phyloP scores from a whole-genome alignment of 306 rosid genomes.

The Abrus pulchellus region DNA sequence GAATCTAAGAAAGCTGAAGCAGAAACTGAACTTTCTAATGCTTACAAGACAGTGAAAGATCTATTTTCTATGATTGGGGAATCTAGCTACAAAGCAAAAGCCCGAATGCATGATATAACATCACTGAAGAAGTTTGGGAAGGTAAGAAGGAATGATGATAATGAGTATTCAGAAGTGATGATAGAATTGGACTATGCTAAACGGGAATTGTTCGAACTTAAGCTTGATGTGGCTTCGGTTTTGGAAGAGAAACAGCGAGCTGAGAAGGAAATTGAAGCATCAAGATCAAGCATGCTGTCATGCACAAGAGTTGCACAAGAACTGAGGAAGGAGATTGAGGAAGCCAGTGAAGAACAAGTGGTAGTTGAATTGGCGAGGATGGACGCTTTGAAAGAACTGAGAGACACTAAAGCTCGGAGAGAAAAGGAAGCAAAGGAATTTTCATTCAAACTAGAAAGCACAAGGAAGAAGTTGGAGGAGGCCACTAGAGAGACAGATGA shows the following conservation, averaged over 20 bases:
- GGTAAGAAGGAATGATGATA: background rate
- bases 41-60: constrained; percentile 13
- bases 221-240: constrained; percentile 20
- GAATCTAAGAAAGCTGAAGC: constrained; percentile 14
- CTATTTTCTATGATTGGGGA: constrained; percentile 27
- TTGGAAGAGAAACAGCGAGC: constrained; percentile 22
- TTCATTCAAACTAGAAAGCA: background rate
- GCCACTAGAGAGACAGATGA: background rate
- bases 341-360: constrained; percentile 19
- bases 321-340: constrained; percentile 20
- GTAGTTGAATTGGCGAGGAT: constrained; percentile 22
- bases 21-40: constrained; percentile 22
- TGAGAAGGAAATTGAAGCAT: constrained; percentile 13
- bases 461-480: constrained; percentile 10
- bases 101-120: background rate
- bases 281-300: background rate
- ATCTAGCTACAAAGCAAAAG: constrained; percentile 14
- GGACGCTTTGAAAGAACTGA: constrained; percentile 13
- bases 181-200: constrained; percentile 18
- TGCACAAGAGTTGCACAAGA: constrained; percentile 13
- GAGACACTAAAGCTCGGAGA: background rate
- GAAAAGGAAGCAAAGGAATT: no score
- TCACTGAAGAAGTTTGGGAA: background rate
- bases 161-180: background rate
- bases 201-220: constrained; percentile 10